These are phyloP conservation scores for Acanthamoeba healyi DNA, from an alignment of 208 protist species.

Conservation along the genomic window DNA sequence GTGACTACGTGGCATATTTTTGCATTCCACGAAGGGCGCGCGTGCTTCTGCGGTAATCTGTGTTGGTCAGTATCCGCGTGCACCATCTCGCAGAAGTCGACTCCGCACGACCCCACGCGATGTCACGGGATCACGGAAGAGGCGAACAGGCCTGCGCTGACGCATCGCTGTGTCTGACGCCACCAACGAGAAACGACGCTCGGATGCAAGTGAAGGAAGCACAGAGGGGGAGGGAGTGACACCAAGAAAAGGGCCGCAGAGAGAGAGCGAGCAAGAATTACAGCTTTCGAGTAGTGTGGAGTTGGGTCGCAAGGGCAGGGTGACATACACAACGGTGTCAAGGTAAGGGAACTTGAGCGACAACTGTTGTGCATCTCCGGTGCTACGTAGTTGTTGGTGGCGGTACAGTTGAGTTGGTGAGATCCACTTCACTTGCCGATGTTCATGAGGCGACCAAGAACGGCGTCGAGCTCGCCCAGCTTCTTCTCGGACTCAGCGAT, in stretches of 20 bases:
- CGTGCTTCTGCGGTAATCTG: constrained; percentile 9
- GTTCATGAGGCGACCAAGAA: constrained; percentile 45
- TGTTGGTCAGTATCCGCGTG: background rate
- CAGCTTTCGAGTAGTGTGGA: background rate
- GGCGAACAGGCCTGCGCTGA: background rate
- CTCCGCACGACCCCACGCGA: background rate
- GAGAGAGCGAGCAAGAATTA: background rate
- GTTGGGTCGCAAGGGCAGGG: no score
- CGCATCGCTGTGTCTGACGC: no score
- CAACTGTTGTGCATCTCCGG: no score
- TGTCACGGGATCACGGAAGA: background rate
- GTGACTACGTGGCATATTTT: background rate
- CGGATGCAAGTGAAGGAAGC: no score
- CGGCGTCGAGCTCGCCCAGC: constrained; percentile 59
- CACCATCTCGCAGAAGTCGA: background rate
- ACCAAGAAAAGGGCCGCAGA: no score
- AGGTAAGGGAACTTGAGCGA: no score
- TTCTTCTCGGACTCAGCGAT: constrained; percentile 65
- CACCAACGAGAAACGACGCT: no score
- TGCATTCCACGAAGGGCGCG: background rate
- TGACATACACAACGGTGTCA: background rate
- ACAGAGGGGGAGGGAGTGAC: no score
- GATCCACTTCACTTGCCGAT: constrained; percentile 64
- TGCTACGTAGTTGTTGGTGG: no score
- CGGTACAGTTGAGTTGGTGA: no score